Evolutionary conservation across 768 basidiomycete species (phyloP).

Genomic region (Cyclocybe aegerita): DNA sequence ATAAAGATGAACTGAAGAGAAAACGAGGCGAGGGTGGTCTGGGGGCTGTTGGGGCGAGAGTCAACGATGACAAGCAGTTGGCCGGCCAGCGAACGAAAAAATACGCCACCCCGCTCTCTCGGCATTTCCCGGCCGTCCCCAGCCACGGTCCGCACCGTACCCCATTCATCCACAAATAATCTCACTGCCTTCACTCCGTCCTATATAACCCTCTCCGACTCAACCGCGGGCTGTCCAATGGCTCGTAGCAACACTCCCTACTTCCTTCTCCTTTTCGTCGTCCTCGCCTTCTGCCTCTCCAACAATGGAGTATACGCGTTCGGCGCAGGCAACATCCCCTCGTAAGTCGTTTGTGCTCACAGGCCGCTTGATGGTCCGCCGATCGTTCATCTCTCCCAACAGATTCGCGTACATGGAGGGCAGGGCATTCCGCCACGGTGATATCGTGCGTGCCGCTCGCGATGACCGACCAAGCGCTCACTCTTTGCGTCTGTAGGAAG

Average conservation of each 20-base stretch:
- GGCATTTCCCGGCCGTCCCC: slow-evolving; percentile 21
- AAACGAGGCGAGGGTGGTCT: slow-evolving; percentile 24
- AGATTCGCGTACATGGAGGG: slow-evolving; percentile 88
- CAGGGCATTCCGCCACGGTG: slow-evolving; percentile 84
- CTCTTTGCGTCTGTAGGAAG: slow-evolving; percentile 49
- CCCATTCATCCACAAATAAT: background rate
- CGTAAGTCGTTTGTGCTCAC: slow-evolving; percentile 35
- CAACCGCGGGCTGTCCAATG: slow-evolving; percentile 10
- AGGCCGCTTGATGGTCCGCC: slow-evolving; percentile 8
- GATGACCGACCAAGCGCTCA: slow-evolving; percentile 1
- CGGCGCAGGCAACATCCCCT: slow-evolving; percentile 87
- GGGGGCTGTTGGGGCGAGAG: slow-evolving; percentile 24
- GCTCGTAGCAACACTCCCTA: slow-evolving; percentile 33
- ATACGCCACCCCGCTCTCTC: slow-evolving; percentile 21
- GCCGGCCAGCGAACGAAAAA: slow-evolving; percentile 28
- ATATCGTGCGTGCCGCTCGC: slow-evolving; percentile 56
- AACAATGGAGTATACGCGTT: slow-evolving; percentile 67
- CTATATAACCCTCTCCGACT: background rate
- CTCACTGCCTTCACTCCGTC: background rate
- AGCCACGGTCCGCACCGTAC: no score
- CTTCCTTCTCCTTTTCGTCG: slow-evolving; percentile 45
- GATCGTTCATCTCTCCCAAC: slow-evolving; percentile 9
- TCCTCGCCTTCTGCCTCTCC: slow-evolving; percentile 57
- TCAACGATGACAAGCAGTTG: slow-evolving; percentile 29
- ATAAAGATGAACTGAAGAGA: slow-evolving; percentile 33